Evolutionary conservation across 2,329 filamentous ascomycete genomes (phyloP), one percentile per base, ranked within the genome.

Genomic region (Pyricularia sp.): DNA sequence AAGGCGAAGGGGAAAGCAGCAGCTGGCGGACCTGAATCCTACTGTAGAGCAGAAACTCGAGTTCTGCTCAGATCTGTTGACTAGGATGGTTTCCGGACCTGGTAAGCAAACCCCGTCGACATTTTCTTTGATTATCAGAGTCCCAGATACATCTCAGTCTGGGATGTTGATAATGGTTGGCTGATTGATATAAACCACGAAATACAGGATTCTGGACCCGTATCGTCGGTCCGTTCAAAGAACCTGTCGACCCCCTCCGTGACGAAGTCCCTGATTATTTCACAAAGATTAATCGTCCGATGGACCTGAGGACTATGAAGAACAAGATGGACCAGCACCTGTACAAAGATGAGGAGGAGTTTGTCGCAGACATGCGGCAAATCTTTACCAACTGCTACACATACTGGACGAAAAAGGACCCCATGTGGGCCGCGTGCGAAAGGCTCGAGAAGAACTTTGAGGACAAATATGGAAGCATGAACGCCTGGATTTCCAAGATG

Each of bases 381-480:
- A 89, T 90, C 50, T 89, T 89, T 70, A 77, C 82, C 30, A 90
- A 89, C 75, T 89, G 86, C 76, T 88, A 86, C 75, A 83, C 82
- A n/a, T 90, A 89, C 76, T 89, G 87, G 85, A 83, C 79, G 65
- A 81, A 82, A 70, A 80, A 80, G 30, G 83, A 86, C 66, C 80
- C 81, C 0, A 86, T 89, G 78, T 88, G 82, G 78, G 74, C 75
- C 0, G 81, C 84, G 0, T 86, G 86, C 70, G 81, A 87, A 76
- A 84, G 83, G 71, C 82, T 90, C 67, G 83, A 89, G 75, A 85
- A 84, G 73, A 81, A 78, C 10, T 83, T 79, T 68, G 73, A 78
- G 71, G 77, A 79, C 26, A 78, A 79, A 76, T 89, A 82, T 73
- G 78, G 78, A 0, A 80, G 83, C 69, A 87, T 89, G 83, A 80